Evolutionary conservation across 2,329 filamentous ascomycete genomes (phyloP), one percentile per base, ranked within the genome.

Genomic region (Dothideomycetes sp.): DNA sequence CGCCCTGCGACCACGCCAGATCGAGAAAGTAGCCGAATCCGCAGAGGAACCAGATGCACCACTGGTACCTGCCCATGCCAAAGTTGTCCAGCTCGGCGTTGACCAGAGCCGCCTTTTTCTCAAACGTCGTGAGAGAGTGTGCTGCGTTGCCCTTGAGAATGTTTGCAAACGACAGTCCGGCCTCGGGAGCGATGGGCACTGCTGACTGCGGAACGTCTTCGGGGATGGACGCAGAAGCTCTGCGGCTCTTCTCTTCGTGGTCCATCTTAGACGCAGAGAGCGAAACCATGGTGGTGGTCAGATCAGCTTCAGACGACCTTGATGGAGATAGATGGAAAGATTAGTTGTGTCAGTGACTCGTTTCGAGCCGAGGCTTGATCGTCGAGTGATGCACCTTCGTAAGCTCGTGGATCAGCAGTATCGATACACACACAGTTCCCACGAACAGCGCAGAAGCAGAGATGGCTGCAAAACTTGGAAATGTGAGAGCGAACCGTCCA

Each of bases 1-100:
- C 74, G 0, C 69, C 73, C 47, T 76, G 73, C 3, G 73, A 71
- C 70, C 72, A 77, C 33, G 74, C 59, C 17, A 76, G 55, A 47
- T 77, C 74, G 25, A 77, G 61, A 28, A 74, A 55, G 49, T 74
- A 74, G 2, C 71, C 71, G 24, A 73, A 69, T 24, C 71, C 71
- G 46, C 71, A 74, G 0, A 39, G 19, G 20, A 39, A 39, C 36
- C 36, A 39, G 42, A 59, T 57, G 42, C 53, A 57, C 68, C 68
- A 72, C 48, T 74, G 70, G 45, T 73, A 74, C 39, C 55, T 57
- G 3, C 70, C 70, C 67, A 74, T 71, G 27, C 71, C 70, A 46
- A 70, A 66, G 25, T 52, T 47, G 41, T 74, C 68, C 44, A 74
- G 68, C 52, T 73, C 70, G 9, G 57, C 57, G 44, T 67, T 65